These are phyloP conservation scores for Suillus hirtellus DNA, from an alignment of 768 basidiomycete genomes.

Conservation along the genomic window DNA sequence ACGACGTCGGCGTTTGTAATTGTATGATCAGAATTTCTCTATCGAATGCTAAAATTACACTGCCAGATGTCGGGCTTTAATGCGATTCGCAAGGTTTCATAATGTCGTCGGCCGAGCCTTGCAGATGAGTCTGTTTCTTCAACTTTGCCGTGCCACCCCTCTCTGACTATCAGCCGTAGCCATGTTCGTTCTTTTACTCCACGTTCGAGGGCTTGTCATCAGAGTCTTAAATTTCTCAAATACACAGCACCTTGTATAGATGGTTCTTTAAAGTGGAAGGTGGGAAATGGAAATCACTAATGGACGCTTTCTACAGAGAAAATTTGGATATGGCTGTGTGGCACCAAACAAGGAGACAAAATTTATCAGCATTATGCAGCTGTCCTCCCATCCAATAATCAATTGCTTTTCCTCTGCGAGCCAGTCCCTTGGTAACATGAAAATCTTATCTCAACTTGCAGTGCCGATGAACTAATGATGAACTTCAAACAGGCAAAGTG, in stretches of 20 bases:
- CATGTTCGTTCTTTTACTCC: neutral
- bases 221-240: neutral
- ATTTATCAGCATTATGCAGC: neutral
- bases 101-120: neutral
- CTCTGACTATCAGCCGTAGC: neutral
- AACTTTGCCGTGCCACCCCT: neutral
- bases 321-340: slow-evolving; percentile 4
- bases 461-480: neutral
- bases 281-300: neutral
- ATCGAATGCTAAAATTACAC: neutral
- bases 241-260: neutral
- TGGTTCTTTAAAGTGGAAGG: neutral
- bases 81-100: neutral
- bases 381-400: neutral
- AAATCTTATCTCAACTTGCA: neutral
- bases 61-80: neutral
- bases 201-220: neutral
- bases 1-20: neutral
- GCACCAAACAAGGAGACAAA: neutral
- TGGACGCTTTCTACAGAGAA: neutral
- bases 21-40: neutral
- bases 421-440: neutral
- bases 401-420: neutral
- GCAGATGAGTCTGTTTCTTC: neutral
- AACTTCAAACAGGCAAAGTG: neutral